Conservation (phyloP, 2,329 filamentous ascomycete species). For the Cercospora sesami region DNA sequence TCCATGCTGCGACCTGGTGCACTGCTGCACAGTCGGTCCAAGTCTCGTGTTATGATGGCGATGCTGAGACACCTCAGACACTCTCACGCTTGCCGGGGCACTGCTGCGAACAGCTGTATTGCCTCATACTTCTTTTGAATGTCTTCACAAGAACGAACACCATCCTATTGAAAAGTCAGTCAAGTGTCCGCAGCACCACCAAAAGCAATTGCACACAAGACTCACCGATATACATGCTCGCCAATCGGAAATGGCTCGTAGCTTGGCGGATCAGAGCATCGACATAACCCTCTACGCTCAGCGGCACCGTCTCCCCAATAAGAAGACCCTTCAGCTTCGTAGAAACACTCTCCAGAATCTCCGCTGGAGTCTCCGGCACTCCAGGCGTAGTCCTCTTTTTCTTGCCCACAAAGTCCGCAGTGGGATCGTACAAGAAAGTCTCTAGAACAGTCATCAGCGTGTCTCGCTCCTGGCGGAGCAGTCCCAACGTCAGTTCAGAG, state of each 20-base stretch:
- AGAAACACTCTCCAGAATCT: slow-evolving; percentile 85
- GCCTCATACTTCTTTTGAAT: background rate
- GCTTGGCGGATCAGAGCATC: slow-evolving; percentile 90
- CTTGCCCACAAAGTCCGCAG: slow-evolving; percentile 84
- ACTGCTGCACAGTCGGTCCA: background rate
- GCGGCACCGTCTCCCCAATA: slow-evolving; percentile 82
- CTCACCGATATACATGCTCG: slow-evolving; percentile 89
- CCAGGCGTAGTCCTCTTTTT: slow-evolving; percentile 55
- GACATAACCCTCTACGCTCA: slow-evolving; percentile 96
- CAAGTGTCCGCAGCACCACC: background rate
- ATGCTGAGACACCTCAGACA: background rate
- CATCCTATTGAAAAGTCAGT: slow-evolving; percentile 18
- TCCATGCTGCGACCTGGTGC: background rate
- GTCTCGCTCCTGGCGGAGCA: slow-evolving; percentile 88
- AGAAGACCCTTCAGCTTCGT: slow-evolving; percentile 83
- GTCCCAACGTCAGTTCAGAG: slow-evolving; percentile 80
- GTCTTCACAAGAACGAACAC: slow-evolving; percentile 29
- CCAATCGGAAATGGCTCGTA: slow-evolving; percentile 73
- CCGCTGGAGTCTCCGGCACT: slow-evolving; percentile 68
- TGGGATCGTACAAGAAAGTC: slow-evolving; percentile 95
- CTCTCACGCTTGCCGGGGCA: background rate
- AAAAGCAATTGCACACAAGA: background rate
- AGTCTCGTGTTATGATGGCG: background rate
- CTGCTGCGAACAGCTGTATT: background rate
- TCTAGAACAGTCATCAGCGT: slow-evolving; percentile 96